These are phyloP conservation scores for Lasiosphaeria ovina DNA, from an alignment of 495 filamentous ascomycete genomes.

Conservation along the genomic window DNA sequence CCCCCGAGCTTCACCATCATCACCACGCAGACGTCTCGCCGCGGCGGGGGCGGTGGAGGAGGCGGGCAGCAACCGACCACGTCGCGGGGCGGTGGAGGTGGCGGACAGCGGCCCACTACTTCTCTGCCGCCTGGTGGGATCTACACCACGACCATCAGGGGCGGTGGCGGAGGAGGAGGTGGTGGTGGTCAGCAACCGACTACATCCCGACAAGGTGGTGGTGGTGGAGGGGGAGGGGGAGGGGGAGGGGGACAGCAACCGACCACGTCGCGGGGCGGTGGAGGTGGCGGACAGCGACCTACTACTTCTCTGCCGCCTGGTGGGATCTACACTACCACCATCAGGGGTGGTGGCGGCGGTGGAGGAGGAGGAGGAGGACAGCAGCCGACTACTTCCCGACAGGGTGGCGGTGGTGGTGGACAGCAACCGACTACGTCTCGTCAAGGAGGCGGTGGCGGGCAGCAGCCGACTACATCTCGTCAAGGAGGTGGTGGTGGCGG, in stretches of 20 bases:
- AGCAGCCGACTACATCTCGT: not conserved
- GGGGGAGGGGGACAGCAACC: slow-evolving; percentile 7
- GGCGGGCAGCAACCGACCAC: slow-evolving; percentile 6
- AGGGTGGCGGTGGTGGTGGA: slow-evolving; percentile 10
- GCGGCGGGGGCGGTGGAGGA: not conserved
- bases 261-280: slow-evolving; percentile 1
- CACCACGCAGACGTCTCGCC: slow-evolving; percentile 4
- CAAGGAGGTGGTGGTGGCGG: not conserved
- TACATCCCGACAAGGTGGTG: not conserved
- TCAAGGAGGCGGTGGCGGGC: slow-evolving; percentile 9
- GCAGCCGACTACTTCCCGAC: slow-evolving; percentile 6
- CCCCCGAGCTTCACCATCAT: slow-evolving; percentile 5
- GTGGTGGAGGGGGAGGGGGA: slow-evolving; percentile 10
- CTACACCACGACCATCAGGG: slow-evolving; percentile 4
- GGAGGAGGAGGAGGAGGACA: not conserved
- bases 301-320: not conserved
- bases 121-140: not conserved
- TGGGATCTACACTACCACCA: slow-evolving; percentile 8
- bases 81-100: not conserved
- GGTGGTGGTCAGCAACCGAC: slow-evolving; percentile 7
- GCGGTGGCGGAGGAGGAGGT: slow-evolving; percentile 5
- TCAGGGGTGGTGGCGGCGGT: slow-evolving; percentile 1
- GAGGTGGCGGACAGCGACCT: slow-evolving; percentile 5
- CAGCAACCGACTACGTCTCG: slow-evolving; percentile 12
- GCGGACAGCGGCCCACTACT: slow-evolving; percentile 12